Evolutionary conservation across 139 green algal species (phyloP), one percentile per base, ranked within the genome.

Genomic region (Micractinium conductrix): DNA sequence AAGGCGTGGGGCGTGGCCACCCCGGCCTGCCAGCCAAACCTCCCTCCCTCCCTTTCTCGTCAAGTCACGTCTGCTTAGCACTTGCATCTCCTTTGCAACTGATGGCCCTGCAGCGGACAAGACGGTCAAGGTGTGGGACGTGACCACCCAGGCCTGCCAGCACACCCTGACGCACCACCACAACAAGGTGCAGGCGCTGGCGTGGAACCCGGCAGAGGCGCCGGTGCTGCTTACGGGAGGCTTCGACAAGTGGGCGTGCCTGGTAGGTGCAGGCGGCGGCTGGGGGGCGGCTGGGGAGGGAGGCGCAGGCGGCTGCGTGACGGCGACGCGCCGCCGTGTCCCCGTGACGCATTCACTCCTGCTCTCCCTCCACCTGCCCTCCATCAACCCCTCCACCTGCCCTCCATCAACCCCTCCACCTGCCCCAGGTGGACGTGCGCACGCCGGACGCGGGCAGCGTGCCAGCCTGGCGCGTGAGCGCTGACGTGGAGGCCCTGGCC

Each of bases 111-210:
- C 86, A 80, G 96, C 96, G 30, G 96, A 99, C 89, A 71, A 84
- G 17, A 97, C 91, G 7, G 92, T 98, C 70, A 99, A 99, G 92
- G 89, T 96, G 43, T 98, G 94, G 94, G 94, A 98, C 74, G 42
- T 98, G 45, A 71, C 87, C 0, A 87, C 75, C 38, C 75, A 87
- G 38, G 33, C 86, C 50, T 94, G 88, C 83, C 87, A 93, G 80
- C 88, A 94, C 79, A 99, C 97, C 45, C 89, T 99, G 65, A 91
- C 24, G 35, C 94, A 98, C 83, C 97, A 99, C 92, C 92, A 68
- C 4, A 89, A 87, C 90, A 99, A 99, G 91, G 96, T 98, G 62
- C 97, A 99, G 87, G 91, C 96, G 28, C 94, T 99, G 79, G 91
- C 90, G 1, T 99, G 97, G 97, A 98, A 98, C 88, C 95, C 96